A percentile compares a stretch with the other conserved stretches of the same genome.
These are phyloP conservation scores for Plasmodium cynomolgi DNA, from an alignment of 169 alveolate genomes.

Conservation along the genomic window DNA sequence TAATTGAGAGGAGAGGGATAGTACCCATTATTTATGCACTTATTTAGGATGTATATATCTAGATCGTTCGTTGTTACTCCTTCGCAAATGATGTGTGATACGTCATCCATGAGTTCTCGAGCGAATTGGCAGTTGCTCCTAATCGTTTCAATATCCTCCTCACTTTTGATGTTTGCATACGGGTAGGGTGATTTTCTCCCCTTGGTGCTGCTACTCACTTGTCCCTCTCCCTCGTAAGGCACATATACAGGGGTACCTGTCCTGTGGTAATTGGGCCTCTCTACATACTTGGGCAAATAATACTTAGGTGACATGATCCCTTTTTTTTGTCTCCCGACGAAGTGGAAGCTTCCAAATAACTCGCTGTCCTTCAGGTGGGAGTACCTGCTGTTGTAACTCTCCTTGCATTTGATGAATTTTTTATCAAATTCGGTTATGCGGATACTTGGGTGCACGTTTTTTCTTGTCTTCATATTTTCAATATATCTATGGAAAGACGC, in stretches of 20 bases:
- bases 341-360: conserved; percentile 21
- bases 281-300: conserved; percentile 73
- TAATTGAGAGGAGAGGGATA: conserved; percentile 84
- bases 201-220: neutral
- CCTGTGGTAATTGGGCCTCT: conserved; percentile 80
- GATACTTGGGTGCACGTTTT: conserved; percentile 59
- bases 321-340: conserved; percentile 78
- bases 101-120: conserved; percentile 80
- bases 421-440: conserved; percentile 37
- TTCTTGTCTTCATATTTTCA: conserved; percentile 46
- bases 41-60: conserved; percentile 77
- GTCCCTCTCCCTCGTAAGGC: conserved; percentile 36
- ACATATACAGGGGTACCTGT: conserved; percentile 80
- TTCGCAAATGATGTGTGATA: conserved; percentile 75
- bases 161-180: conserved; percentile 76
- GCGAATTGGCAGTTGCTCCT: conserved; percentile 80
- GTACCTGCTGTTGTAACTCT: conserved; percentile 33
- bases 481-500: conserved; percentile 48
- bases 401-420: conserved; percentile 47
- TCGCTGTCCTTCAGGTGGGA: conserved; percentile 43
- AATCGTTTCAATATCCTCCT: conserved; percentile 78
- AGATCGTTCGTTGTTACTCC: conserved; percentile 83
- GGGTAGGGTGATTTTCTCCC: conserved; percentile 56
- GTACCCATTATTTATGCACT: conserved; percentile 78
- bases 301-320: conserved; percentile 80